These are phyloP conservation scores for Beauveria caledonica DNA, from an alignment of 2,329 filamentous ascomycete species.

Conservation along the genomic window DNA sequence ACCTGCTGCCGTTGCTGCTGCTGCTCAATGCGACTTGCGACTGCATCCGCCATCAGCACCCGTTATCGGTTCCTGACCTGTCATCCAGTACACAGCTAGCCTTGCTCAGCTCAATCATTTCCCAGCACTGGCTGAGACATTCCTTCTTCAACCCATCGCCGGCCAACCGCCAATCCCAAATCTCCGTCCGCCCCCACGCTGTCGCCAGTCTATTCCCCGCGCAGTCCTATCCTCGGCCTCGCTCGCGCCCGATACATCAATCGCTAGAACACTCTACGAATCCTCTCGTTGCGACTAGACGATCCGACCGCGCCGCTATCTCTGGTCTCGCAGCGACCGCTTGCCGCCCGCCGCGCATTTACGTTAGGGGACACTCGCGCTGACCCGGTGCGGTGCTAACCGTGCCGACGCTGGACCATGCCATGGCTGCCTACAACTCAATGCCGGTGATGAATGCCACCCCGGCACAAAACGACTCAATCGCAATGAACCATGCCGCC, in stretches of 20 bases:
- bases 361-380: not conserved
- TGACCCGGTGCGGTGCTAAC: conserved; percentile 22
- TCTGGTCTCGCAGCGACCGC: not conserved
- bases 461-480: conserved; percentile 35
- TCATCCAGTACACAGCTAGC: not conserved
- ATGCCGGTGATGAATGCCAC: conserved; percentile 42
- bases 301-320: not conserved
- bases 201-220: not conserved
- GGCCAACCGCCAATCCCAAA: not conserved
- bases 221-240: not conserved
- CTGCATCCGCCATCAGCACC: not conserved
- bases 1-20: not conserved
- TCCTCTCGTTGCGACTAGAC: not conserved
- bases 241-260: not conserved
- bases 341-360: not conserved
- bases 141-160: conserved; percentile 3
- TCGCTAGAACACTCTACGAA: not conserved
- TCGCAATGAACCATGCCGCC: conserved; percentile 35
- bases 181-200: not conserved
- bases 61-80: not conserved
- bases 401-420: conserved; percentile 31
- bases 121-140: not conserved
- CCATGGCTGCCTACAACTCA: conserved; percentile 51
- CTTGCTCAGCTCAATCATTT: not conserved
- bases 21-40: not conserved